A percentile compares a stretch with the other conserved stretches of the same genome.
phyloP scores from a whole-genome alignment of 495 filamentous ascomycete species.

The Melanomma pulvis-pyrius region DNA sequence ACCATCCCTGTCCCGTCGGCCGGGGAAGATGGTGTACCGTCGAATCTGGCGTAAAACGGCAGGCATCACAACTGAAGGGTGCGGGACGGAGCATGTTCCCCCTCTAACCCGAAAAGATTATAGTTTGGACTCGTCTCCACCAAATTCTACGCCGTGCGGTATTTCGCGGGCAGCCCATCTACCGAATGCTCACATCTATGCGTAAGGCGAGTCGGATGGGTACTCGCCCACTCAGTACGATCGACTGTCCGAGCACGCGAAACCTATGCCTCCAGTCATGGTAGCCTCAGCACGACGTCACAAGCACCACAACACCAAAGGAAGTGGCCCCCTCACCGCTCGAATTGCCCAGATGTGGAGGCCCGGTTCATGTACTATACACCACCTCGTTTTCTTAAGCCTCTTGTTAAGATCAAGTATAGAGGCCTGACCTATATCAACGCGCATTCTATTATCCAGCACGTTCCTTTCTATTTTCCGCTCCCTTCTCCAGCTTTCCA shows the following conservation, averaged over 20 bases:
- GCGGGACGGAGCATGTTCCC: no score
- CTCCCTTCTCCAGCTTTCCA: not conserved
- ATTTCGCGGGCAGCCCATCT: not conserved
- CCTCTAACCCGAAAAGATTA: not conserved
- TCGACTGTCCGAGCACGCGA: not conserved
- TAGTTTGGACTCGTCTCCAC: not conserved
- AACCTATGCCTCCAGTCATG: not conserved
- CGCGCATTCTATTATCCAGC: not conserved
- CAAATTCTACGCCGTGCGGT: not conserved
- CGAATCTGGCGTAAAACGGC: not conserved
- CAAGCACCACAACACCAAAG: no score
- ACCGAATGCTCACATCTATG: no score
- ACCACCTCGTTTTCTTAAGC: not conserved
- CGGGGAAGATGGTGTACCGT: not conserved
- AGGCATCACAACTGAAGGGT: not conserved
- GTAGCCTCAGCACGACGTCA: not conserved
- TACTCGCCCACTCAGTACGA: not conserved
- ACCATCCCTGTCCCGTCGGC: not conserved
- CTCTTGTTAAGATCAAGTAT: not conserved
- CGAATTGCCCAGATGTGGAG: not conserved
- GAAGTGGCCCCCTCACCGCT: not conserved
- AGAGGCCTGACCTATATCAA: constrained; percentile 8
- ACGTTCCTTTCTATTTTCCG: constrained; percentile 1
- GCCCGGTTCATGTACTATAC: not conserved
- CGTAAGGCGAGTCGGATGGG: not conserved